Percentiles rank a stretch among this genome's conserved stretches.
Conservation (phyloP, 164 flowering plant genomes). For the Berberis vulgaris region DNA sequence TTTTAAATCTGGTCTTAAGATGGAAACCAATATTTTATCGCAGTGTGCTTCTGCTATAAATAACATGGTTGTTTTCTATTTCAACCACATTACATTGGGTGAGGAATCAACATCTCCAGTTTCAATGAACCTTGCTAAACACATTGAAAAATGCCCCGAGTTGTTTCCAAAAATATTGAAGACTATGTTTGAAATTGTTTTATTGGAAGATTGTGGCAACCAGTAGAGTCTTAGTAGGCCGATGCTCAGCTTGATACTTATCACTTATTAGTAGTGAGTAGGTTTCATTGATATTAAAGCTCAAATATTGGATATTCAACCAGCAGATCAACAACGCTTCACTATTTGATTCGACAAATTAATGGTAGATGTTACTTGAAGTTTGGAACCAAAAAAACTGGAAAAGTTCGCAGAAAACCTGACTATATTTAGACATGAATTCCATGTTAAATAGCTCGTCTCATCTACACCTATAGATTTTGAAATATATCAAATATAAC, state of each 20-base stretch:
- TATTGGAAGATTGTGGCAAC: conserved; percentile 84
- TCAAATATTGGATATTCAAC: conserved; percentile 83
- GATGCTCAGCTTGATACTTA: conserved; percentile 86
- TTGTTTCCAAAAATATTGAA: conserved; percentile 81
- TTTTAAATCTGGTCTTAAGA: conserved; percentile 87
- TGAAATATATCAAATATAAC: too few species aligned
- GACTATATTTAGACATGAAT: conserved; percentile 78
- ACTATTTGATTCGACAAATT: conserved; percentile 78
- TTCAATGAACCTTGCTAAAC: conserved; percentile 67
- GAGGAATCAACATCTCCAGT: conserved; percentile 69
- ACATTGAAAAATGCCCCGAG: conserved; percentile 74
- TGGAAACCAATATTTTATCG: conserved; percentile 76
- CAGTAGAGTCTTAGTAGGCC: conserved; percentile 99
- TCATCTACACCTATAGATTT: not conserved
- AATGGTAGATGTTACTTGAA: conserved; percentile 75
- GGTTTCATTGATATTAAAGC: conserved; percentile 85
- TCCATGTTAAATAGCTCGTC: conserved; percentile 59
- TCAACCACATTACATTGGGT: conserved; percentile 87
- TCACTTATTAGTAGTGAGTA: conserved; percentile 44
- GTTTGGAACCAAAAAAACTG: conserved; percentile 85
- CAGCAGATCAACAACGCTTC: conserved; percentile 76
- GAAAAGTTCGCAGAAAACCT: conserved; percentile 93
- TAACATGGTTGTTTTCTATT: conserved; percentile 79
- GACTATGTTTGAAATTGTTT: conserved; percentile 85
- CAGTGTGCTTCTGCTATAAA: conserved; percentile 98